Evolutionary conservation across 768 basidiomycete species (phyloP).

Genomic region (Termitomyces sp.): DNA sequence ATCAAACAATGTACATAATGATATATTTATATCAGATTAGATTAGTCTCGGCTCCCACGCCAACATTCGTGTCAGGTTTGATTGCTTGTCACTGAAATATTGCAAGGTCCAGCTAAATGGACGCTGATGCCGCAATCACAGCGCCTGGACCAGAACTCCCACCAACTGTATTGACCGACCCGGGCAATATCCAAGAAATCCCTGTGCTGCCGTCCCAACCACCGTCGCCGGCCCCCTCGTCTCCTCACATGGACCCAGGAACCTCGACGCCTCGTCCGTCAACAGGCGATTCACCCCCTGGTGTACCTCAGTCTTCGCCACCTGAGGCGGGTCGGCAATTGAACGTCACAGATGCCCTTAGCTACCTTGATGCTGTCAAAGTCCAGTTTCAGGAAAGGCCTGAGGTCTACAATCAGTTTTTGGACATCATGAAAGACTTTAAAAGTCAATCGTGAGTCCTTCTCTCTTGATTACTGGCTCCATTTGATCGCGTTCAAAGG

Average conservation of each 20-base stretch:
- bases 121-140: slow-evolving; percentile 18
- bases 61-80: slow-evolving; percentile 7
- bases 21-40: slow-evolving; percentile 14
- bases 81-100: slow-evolving; percentile 10
- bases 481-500: slow-evolving; percentile 31
- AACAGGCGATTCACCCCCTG: slow-evolving; percentile 21
- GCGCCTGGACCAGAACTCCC: slow-evolving; percentile 15
- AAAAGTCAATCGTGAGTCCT: slow-evolving; percentile 83
- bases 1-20: background rate
- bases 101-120: slow-evolving; percentile 14
- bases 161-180: slow-evolving; percentile 10
- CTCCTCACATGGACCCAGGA: slow-evolving; percentile 10
- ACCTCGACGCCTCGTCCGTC: slow-evolving; percentile 32
- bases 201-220: slow-evolving; percentile 2
- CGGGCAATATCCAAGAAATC: slow-evolving; percentile 7
- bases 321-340: slow-evolving; percentile 53
- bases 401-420: slow-evolving; percentile 89
- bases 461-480: background rate
- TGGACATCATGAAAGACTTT: slow-evolving; percentile 99
- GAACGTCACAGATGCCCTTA: slow-evolving; percentile 90
- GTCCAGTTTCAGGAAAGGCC: slow-evolving; percentile 84
- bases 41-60: slow-evolving; percentile 10
- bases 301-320: slow-evolving; percentile 23
- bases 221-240: background rate
- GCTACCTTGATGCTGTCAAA: slow-evolving; percentile 93